Percentiles rank a stretch among this genome's conserved stretches.
These are phyloP conservation scores for Sorghum bicolor DNA, from an alignment of 176 grass and related monocot genomes.

Conservation along the genomic window Sorghum_bicolor_NCBIv3 NC_012872.2:58152501-58153000, in stretches of 20 bases:
- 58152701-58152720: not conserved
- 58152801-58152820: not conserved
- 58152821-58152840: too few relatives aligned
- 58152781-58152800: too few relatives aligned
- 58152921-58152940: constrained; percentile 4
- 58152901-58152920: not conserved
- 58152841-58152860: too few relatives aligned
- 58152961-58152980: constrained; percentile 38
- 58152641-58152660: too few relatives aligned
- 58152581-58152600: too few relatives aligned
- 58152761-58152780: not conserved
- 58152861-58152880: not conserved
- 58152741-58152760: not conserved
- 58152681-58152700: not conserved
- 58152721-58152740: too few relatives aligned
- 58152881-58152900: not conserved
- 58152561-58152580: too few relatives aligned
- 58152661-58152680: not conserved
- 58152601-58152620: not conserved
- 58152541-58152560: too few relatives aligned
- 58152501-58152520: too few relatives aligned
- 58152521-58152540: too few relatives aligned
- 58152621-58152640: too few relatives aligned
- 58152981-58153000: not conserved
- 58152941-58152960: not conserved